Evolutionary conservation across 2,329 filamentous ascomycete species (phyloP), one percentile per base, ranked within the genome.

Genomic region (Alternaria triticina): DNA sequence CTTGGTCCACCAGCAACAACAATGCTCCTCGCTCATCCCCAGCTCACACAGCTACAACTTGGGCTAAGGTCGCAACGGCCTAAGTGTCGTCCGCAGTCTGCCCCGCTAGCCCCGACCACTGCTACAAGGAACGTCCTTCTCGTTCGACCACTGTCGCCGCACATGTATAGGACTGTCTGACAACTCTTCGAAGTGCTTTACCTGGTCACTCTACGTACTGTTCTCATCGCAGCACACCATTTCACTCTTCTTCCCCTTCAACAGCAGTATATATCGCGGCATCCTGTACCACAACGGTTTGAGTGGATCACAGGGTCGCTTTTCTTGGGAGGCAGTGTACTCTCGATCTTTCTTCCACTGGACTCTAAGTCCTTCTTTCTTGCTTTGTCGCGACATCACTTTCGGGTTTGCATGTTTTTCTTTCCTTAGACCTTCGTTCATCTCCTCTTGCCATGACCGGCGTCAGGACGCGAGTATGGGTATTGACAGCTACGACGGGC

Each of bases 1-100:
- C 69, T 17, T 79, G 75, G 77, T 46, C 65, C 20, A 70, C 62
- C 55, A 75, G 65, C 46, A 60, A 66, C 56, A 74, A 65, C 28
- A 46, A 25, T n/a, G 30, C 30, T 25, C 15, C 61, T 49, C 76
- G 75, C 28, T 69, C 63, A 51, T 68, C 61, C 59, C 36, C 73
- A 61, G 54, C 68, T 49, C 62, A 68, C 20, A 62, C 62, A 45
- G 54, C 55, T 8, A 70, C 64, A 13, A 68, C 71, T 12, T 77
- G 74, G 74, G 66, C 69, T 8, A 70, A 73, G 54, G 72, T 72
- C 33, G 64, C 71, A 22, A 65, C 73, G 25, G 73, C 73, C 51
- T 77, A 61, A 66, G 25, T 50, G 33, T 15, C 9, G 27, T 15
- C 13, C 43, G 15, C 57, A 43, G 33, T 47, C 45, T 11, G 20